Conservation (phyloP, 148 eudicot genomes). For the Mesembryanthemum crystallinum region DNA sequence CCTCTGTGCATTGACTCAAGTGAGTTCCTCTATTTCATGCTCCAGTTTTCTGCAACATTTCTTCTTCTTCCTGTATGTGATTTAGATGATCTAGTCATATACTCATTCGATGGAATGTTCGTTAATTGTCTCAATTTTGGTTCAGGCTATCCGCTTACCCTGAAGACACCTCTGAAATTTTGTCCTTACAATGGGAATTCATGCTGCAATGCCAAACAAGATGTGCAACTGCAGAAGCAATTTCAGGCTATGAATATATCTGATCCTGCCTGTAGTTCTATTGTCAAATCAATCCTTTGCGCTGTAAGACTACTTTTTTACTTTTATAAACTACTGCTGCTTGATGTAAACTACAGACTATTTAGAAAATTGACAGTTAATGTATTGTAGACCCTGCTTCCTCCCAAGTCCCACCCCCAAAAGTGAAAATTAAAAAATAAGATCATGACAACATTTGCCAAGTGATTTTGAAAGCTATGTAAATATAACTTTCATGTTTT, state of each 20-base stretch:
- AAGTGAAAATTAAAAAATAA: neutral
- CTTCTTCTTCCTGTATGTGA: neutral
- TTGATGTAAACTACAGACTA: neutral
- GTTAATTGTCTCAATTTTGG: neutral
- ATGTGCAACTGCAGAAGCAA: slow-evolving; percentile 54
- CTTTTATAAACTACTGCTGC: neutral
- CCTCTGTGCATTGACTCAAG: slow-evolving; percentile 34
- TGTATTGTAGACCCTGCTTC: neutral
- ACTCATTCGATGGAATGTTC: neutral
- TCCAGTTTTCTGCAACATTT: neutral
- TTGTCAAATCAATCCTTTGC: slow-evolving; percentile 65
- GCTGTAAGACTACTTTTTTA: slow-evolving; percentile 43
- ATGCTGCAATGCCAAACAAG: slow-evolving; percentile 65
- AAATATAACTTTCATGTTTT: neutral
- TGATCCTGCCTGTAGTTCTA: slow-evolving; percentile 61
- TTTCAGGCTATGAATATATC: slow-evolving; percentile 62
- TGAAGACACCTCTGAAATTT: slow-evolving; percentile 46
- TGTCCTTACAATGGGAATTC: slow-evolving; percentile 61
- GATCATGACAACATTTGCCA: neutral
- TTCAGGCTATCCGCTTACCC: slow-evolving; percentile 49
- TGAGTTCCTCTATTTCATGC: slow-evolving; percentile 18
- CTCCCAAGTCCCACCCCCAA: neutral
- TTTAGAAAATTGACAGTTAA: neutral
- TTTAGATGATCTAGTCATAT: neutral
- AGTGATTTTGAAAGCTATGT: neutral